A percentile compares a stretch with the other conserved stretches of the same genome.
Evolutionary conservation across 805 yeast genomes (phyloP).

Genomic region (Schizosaccharomyces osmophilus): DNA sequence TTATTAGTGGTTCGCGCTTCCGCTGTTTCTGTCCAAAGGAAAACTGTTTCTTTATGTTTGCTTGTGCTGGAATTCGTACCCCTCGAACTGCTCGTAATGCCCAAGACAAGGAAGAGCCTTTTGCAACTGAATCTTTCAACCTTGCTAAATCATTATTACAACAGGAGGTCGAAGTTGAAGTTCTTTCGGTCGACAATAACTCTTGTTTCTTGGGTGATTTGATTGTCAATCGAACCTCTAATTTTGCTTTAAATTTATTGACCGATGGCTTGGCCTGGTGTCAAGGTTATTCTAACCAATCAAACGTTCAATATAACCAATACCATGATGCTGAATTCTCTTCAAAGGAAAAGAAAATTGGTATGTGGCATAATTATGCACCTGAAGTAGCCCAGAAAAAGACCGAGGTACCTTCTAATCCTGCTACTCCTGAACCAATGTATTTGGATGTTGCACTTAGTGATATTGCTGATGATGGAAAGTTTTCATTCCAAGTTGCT

Average conservation of each 20-base stretch:
- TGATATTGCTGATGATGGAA: slow-evolving; percentile 12
- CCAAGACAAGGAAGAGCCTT: slow-evolving; percentile 10
- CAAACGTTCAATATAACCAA: slow-evolving; percentile 9
- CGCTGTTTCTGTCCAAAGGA: slow-evolving; percentile 47
- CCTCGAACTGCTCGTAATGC: slow-evolving; percentile 14
- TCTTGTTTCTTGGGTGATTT: slow-evolving; percentile 65
- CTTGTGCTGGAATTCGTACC: slow-evolving; percentile 46
- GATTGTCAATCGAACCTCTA: slow-evolving; percentile 19
- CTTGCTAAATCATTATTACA: slow-evolving; percentile 37
- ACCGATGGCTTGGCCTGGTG: slow-evolving; percentile 37
- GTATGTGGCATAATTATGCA: slow-evolving; percentile 44
- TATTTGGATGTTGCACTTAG: slow-evolving; percentile 17
- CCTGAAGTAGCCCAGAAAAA: slow-evolving; percentile 9
- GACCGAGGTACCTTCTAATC: slow-evolving; percentile 1
- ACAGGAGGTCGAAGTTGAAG: slow-evolving; percentile 46
- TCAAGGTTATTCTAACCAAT: slow-evolving; percentile 39
- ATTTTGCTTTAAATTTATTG: slow-evolving; percentile 27
- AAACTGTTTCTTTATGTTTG: slow-evolving; percentile 39
- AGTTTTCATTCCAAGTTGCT: slow-evolving; percentile 5
- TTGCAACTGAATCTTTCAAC: slow-evolving; percentile 27
- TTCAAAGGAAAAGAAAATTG: slow-evolving; percentile 31
- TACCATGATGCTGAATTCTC: slow-evolving; percentile 35
- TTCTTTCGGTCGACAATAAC: slow-evolving; percentile 44
- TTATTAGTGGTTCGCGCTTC: slow-evolving; percentile 43
- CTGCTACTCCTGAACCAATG: slow-evolving; percentile 8